phyloP scores from a whole-genome alignment of 768 basidiomycete genomes.

The Pulveroboletus frians region DNA sequence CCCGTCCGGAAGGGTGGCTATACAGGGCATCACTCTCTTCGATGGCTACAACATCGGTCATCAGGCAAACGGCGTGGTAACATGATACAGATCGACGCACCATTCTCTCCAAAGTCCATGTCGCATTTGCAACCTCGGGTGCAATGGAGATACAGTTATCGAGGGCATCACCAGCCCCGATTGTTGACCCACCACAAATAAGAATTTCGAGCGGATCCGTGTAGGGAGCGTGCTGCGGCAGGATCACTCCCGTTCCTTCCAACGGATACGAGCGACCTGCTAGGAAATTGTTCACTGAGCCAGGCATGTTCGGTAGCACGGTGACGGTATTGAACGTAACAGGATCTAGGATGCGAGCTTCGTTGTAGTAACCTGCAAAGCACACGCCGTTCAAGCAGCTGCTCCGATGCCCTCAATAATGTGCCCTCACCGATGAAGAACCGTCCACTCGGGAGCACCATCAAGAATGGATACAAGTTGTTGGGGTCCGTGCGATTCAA shows the following conservation, averaged over 20 bases:
- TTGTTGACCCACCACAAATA: slow-evolving; percentile 72
- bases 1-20: slow-evolving; percentile 55
- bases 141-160: slow-evolving; percentile 70
- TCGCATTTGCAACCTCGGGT: slow-evolving; percentile 57
- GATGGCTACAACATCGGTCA: slow-evolving; percentile 44
- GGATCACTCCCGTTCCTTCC: slow-evolving; percentile 62
- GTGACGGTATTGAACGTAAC: slow-evolving; percentile 56
- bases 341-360: slow-evolving; percentile 71
- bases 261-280: slow-evolving; percentile 75
- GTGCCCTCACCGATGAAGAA: slow-evolving; percentile 61
- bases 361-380: slow-evolving; percentile 65
- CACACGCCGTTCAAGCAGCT: too few relatives aligned
- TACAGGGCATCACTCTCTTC: slow-evolving; percentile 71
- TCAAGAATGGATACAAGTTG: slow-evolving; percentile 75
- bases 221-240: slow-evolving; percentile 70
- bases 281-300: slow-evolving; percentile 65
- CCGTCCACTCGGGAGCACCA: slow-evolving; percentile 62
- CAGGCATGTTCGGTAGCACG: slow-evolving; percentile 68
- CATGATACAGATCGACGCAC: slow-evolving; percentile 34
- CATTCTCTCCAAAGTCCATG: slow-evolving; percentile 77
- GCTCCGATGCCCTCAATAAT: too few relatives aligned
- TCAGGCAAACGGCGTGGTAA: background rate
- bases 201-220: slow-evolving; percentile 65
- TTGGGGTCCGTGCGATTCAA: slow-evolving; percentile 70
- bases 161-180: slow-evolving; percentile 42